These are phyloP conservation scores for Nepenthes gracilis DNA, from an alignment of 148 eudicot species.

Conservation along the genomic window DNA sequence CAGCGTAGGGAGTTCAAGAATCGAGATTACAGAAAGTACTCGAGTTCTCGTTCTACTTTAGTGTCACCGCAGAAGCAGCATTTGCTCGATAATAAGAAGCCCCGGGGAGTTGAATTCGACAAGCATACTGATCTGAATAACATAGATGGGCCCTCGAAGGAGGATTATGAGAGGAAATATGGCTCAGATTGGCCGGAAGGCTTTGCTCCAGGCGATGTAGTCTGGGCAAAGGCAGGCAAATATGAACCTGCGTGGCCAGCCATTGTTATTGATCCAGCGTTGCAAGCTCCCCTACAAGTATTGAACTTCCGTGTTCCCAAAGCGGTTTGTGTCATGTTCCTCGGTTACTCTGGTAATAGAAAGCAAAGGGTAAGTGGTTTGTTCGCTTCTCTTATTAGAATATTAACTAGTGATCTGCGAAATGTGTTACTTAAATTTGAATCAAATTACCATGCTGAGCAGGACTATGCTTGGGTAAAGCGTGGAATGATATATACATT, in stretches of 20 bases:
- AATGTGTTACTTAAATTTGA: conserved; percentile 8
- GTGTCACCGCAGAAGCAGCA: conserved; percentile 25
- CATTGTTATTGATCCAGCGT: conserved; percentile 64
- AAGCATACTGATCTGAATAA: conserved; percentile 15
- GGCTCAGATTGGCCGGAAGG: conserved; percentile 16
- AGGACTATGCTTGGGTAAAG: conserved; percentile 96
- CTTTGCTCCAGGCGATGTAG: conserved; percentile 69
- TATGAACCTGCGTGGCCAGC: conserved; percentile 96
- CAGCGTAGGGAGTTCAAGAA: conserved; percentile 13
- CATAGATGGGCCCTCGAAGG: conserved; percentile 16
- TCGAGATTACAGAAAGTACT: conserved; percentile 18
- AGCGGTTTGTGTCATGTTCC: conserved; percentile 83
- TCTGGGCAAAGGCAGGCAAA: conserved; percentile 78
- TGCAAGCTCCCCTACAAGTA: conserved; percentile 76
- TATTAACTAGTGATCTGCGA: not conserved
- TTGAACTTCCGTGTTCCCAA: conserved; percentile 45
- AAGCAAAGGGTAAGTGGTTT: conserved; percentile 65
- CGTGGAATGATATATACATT: conserved; percentile 69
- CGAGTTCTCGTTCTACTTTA: conserved; percentile 24
- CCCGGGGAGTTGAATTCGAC: conserved; percentile 12
- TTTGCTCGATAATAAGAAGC: conserved; percentile 25
- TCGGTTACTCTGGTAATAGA: conserved; percentile 78
- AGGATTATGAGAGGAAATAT: conserved; percentile 11
- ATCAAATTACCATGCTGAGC: conserved; percentile 14
- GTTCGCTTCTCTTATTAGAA: not conserved